These are phyloP conservation scores for Aspergillus fumigatiaffinis DNA, from an alignment of 2,329 filamentous ascomycete genomes.

Conservation along the genomic window DNA sequence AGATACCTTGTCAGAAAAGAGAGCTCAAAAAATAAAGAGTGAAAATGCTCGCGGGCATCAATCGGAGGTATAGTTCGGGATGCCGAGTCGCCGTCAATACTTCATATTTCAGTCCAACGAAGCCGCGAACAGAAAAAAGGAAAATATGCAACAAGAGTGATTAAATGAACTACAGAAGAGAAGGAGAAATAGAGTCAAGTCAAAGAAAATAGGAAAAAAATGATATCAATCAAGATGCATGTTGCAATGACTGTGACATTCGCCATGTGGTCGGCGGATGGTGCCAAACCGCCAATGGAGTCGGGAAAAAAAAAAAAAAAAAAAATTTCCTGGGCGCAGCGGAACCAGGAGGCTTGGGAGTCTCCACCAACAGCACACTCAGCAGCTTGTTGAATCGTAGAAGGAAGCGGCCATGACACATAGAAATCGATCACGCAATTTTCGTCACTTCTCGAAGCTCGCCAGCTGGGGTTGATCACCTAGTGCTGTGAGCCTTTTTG, in stretches of 20 bases:
- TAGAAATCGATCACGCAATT: slow-evolving; percentile 27
- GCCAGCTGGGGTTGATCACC: neutral
- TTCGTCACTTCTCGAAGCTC: neutral
- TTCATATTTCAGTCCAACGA: neutral
- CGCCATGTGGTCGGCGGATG: neutral
- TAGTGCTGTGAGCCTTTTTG: neutral
- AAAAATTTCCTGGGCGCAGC: neutral
- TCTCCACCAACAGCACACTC: neutral
- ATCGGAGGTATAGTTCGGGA: neutral
- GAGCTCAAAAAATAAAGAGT: neutral
- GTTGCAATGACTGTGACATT: neutral
- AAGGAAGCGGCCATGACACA: slow-evolving; percentile 20
- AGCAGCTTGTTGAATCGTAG: neutral
- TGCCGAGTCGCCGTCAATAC: neutral
- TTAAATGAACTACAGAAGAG: neutral
- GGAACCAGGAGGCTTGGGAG: neutral
- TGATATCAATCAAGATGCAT: neutral
- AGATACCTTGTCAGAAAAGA: slow-evolving; percentile 5
- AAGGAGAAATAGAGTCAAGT: neutral
- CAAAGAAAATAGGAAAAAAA: neutral
- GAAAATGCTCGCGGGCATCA: neutral
- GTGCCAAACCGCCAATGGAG: neutral
- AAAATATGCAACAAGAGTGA: neutral
- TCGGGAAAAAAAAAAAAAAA: neutral
- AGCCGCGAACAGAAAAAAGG: neutral